Conservation (phyloP, 768 basidiomycete genomes). For the Podaxis pistillaris region DNA sequence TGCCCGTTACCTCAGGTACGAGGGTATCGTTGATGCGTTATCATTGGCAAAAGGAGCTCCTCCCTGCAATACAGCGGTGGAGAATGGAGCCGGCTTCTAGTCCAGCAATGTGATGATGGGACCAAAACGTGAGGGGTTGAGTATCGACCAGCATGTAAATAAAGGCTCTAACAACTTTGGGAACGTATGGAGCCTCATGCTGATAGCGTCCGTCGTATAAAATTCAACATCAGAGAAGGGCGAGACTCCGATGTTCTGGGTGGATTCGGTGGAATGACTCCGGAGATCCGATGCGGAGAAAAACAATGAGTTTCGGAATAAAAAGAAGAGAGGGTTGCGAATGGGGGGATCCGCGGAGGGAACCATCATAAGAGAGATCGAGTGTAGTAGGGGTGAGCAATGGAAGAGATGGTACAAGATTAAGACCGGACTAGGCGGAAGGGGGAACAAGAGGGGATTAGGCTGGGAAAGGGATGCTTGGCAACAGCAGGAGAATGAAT, state of each 20-base stretch:
- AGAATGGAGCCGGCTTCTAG: constrained; percentile 9
- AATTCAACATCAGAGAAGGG: not conserved
- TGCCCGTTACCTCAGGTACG: constrained; percentile 11
- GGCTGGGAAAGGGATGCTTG: constrained; percentile 8
- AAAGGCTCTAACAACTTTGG: not conserved
- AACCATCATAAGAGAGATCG: not conserved
- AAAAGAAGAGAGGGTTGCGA: not conserved
- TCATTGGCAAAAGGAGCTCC: not conserved
- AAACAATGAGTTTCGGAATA: not conserved
- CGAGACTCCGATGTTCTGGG: not conserved
- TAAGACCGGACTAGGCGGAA: constrained; percentile 10
- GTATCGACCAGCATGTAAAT: not conserved
- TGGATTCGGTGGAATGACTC: constrained; percentile 1
- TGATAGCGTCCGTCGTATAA: not conserved
- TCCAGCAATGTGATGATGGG: constrained; percentile 1
- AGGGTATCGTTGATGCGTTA: constrained; percentile 3
- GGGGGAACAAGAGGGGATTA: constrained; percentile 8
- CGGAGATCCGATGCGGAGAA: constrained; percentile 1
- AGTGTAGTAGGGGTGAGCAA: not conserved
- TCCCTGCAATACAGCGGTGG: constrained; percentile 8
- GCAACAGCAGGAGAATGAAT: constrained; percentile 10
- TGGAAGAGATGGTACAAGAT: not conserved
- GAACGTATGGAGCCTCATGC: not conserved
- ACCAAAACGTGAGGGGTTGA: not conserved
- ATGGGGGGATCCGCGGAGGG: not conserved